Base-by-base conservation (phyloP, 2,329 filamentous ascomycete species). In the Cladosporium sphaerospermum region DNA sequence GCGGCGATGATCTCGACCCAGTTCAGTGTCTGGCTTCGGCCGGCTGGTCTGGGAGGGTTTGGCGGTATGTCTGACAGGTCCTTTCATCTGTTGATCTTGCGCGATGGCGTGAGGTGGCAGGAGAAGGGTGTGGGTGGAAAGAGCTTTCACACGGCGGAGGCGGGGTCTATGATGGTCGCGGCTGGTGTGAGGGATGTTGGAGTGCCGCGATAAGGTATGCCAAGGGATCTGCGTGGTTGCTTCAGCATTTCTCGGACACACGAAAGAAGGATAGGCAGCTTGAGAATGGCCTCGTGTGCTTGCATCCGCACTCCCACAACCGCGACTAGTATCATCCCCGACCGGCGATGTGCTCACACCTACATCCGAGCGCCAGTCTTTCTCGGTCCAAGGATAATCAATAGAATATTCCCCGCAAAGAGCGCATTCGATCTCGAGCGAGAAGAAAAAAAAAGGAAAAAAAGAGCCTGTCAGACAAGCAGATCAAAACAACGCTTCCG, bases 1-100 rank as follows among this genome's bases (percentile, higher is more conserved):
- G 56, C 61, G 64, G 64, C 61, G 60, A 67, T 67, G 64, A 67
- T 67, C 64, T 67, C 64, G 57, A 55, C 62, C 59, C 61, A 54
- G 59, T 60, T 44, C 58, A 58, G 62, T 45, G 62, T 59, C 60
- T 62, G 64, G 59, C 62, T 65, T 62, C 62, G 50, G 64, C 56
- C 63, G 62, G 62, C 59, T 60, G 54, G 59, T 54, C 52, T 58
- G 61, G 63, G 63, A 62, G 62, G 63, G 63, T 61, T 56, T 57
- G 63, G 63, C 59, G 59, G 64, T 63, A 62, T 59, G 64, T 65
- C 64, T 66, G 64, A 67, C 64, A 60, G 62, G 64, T 62, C 34
- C 43, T 64, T 64, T 64, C 63, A 65, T 64, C 63, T 54, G 44
- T 46, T 49, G 44, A 32, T 49, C 52, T 49, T 18, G 48, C 40